Conservation (phyloP, 495 filamentous ascomycete species). For the Lasiosphaeris hirsuta region DNA sequence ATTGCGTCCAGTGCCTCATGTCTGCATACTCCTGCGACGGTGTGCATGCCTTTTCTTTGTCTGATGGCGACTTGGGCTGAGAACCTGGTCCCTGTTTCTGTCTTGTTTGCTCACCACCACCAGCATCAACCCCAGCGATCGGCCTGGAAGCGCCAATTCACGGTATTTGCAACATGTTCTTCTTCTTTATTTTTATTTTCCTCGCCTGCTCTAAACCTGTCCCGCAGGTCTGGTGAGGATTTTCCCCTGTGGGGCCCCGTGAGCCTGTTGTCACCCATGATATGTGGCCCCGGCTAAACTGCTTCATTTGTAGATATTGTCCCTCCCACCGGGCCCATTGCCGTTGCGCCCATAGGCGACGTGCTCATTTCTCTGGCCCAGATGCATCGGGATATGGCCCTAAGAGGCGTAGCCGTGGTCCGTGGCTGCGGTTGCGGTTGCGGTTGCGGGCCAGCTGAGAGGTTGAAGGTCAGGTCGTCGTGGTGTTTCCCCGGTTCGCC, state of each 20-base stretch:
- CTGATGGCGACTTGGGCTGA: too few species aligned
- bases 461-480: conserved; percentile 3
- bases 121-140: background rate
- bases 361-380: conserved; percentile 1
- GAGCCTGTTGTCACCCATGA: conserved; percentile 11
- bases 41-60: too few species aligned
- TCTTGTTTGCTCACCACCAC: too few species aligned
- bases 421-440: conserved; percentile 3
- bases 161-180: background rate
- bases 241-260: conserved; percentile 9
- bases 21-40: too few species aligned
- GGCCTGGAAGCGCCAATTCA: background rate
- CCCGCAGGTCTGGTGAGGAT: conserved; percentile 8
- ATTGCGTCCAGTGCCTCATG: too few species aligned
- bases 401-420: background rate
- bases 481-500: conserved; percentile 15
- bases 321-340: conserved; percentile 14
- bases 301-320: conserved; percentile 26
- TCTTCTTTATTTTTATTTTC: background rate
- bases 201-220: background rate
- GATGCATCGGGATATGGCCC: background rate
- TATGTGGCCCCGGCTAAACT: conserved; percentile 18
- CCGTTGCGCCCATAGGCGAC: background rate
- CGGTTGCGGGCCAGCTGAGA: background rate
- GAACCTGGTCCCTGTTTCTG: too few species aligned